phyloP scores from a whole-genome alignment of 805 yeast species.

The Sugiyamaella valdiviana region DNA sequence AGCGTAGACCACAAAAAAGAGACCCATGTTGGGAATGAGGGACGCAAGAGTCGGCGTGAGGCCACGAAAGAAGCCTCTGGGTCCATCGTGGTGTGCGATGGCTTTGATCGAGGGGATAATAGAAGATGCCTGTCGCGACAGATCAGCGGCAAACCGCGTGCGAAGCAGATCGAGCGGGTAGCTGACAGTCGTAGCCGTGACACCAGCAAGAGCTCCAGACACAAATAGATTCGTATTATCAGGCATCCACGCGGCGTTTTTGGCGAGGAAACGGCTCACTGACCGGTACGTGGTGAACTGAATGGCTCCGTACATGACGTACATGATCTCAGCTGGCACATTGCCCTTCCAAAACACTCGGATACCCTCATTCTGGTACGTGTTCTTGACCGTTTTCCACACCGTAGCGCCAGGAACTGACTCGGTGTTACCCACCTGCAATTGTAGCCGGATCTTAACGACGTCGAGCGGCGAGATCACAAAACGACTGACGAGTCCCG shows the following conservation, averaged over 20 bases:
- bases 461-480: constrained; percentile 75
- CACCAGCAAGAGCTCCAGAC: constrained; percentile 75
- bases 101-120: not conserved
- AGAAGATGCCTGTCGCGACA: constrained; percentile 16
- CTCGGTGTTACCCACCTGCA: constrained; percentile 35
- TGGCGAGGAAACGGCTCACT: constrained; percentile 41
- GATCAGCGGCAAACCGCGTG: constrained; percentile 74
- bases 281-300: constrained; percentile 73
- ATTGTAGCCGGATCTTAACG: constrained; percentile 67
- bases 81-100: constrained; percentile 34
- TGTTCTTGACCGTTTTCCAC: constrained; percentile 33
- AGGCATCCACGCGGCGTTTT: constrained; percentile 26
- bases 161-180: constrained; percentile 90
- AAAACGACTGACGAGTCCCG: constrained; percentile 60
- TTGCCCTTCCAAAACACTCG: constrained; percentile 93
- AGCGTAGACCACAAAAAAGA: constrained; percentile 68
- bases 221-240: constrained; percentile 43
- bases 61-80: constrained; percentile 46
- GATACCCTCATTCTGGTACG: constrained; percentile 60
- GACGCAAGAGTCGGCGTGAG: constrained; percentile 47
- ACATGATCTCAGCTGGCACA: constrained; percentile 83
- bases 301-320: constrained; percentile 73
- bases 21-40: constrained; percentile 64
- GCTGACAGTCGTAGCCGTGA: constrained; percentile 61
- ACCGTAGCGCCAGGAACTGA: constrained; percentile 24